A percentile compares a stretch with the other conserved stretches of the same genome.
Conservation (phyloP, 306 rosid species). For the Mimosa pudica region DNA sequence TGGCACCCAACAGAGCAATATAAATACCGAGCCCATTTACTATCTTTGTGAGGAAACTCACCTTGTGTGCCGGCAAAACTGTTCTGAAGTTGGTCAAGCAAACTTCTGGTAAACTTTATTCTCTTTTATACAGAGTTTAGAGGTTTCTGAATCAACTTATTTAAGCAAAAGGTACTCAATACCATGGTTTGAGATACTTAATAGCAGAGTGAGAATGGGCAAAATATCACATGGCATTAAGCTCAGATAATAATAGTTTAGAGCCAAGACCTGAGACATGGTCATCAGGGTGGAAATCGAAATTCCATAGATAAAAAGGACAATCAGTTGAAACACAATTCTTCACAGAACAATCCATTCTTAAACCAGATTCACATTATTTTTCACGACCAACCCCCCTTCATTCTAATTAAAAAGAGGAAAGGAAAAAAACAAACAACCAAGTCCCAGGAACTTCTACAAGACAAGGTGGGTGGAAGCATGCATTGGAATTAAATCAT, state of each 20-base stretch:
- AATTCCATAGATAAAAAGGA: conserved; percentile 15
- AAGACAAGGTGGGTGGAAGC: conserved; percentile 31
- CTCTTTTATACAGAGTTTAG: neutral
- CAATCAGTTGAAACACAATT: conserved; percentile 30
- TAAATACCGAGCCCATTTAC: neutral
- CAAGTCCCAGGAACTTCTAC: conserved; percentile 40
- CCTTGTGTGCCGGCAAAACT: neutral
- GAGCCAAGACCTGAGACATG: conserved; percentile 4
- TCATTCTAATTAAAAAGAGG: conserved; percentile 23
- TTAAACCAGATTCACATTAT: conserved; percentile 50
- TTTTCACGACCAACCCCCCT: conserved; percentile 44
- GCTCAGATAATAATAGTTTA: neutral
- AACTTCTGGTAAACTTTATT: neutral
- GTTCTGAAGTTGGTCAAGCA: neutral
- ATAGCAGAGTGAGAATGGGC: neutral
- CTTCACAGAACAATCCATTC: conserved; percentile 40
- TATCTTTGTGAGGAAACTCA: neutral
- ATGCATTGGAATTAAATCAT: conserved; percentile 31
- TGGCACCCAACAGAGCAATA: neutral
- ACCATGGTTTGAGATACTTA: neutral
- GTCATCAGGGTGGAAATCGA: neutral
- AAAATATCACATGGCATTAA: neutral
- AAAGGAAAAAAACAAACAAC: conserved; percentile 6
- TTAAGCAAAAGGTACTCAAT: neutral
- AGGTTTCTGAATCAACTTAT: neutral